Conservation (phyloP, 768 basidiomycete genomes). For the Mycena leptocephala region DNA sequence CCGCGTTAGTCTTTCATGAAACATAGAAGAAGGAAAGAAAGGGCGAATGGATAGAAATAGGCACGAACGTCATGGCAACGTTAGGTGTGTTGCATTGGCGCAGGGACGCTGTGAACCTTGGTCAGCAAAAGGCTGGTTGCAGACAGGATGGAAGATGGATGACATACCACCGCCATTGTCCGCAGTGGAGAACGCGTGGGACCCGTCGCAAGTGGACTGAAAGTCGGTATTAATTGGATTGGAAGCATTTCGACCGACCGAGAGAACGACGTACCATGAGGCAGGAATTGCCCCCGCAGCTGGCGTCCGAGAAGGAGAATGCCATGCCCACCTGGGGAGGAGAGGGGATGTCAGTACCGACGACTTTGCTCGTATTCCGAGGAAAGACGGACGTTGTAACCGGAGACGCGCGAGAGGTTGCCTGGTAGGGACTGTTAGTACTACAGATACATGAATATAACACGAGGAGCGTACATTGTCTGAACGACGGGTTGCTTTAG, state of each 20-base stretch:
- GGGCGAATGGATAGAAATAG: no score
- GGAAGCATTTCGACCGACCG: no score
- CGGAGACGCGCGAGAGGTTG: no score
- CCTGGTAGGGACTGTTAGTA: no score
- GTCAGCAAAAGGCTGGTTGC: no score
- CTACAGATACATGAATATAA: background rate
- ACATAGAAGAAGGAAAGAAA: no score
- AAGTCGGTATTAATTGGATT: background rate
- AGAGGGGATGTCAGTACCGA: no score
- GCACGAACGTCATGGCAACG: no score
- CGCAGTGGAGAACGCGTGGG: background rate
- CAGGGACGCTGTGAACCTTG: background rate
- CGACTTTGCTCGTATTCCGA: background rate
- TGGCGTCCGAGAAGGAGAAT: background rate
- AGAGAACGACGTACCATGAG: background rate
- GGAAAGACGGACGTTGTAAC: no score
- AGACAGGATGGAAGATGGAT: no score
- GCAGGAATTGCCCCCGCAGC: background rate
- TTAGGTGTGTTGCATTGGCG: slow-evolving; percentile 7
- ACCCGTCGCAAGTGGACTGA: background rate
- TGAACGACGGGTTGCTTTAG: slow-evolving; percentile 1
- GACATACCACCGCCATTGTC: no score
- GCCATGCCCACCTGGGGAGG: background rate
- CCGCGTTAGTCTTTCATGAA: no score
- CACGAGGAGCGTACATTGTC: background rate